Evolutionary conservation across 139 green algal species (phyloP), one percentile per base, ranked within the genome.

Genomic region (Ulvella scutata): DNA sequence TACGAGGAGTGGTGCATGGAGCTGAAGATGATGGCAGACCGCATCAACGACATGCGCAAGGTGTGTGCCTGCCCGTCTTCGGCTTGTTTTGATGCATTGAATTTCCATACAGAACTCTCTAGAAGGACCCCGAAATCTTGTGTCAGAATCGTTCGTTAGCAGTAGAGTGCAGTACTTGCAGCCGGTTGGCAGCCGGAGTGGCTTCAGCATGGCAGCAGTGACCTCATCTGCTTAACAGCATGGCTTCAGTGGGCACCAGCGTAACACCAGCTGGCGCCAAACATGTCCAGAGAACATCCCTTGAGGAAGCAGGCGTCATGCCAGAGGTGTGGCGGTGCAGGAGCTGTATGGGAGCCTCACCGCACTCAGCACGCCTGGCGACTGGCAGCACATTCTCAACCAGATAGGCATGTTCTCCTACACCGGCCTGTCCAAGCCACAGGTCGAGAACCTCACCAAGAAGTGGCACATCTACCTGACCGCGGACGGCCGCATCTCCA

Each of bases 331-430:
- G 31, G 10, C 7, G 6, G 51, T 67, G 51, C 51, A 67, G 51
- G 51, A 67, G 51, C 51, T 67, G 13, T 67, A 36, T 67, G 51
- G n/a, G 13, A 36, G 51, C 17, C 1, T 79, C 4, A 75, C 43
- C 23, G 20, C 4, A 7, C 35, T 34, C 4, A 36, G 38, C 20
- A n/a, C 37, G 28, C 43, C 51, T 37, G 62, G 75, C 7, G 73
- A 38, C 75, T 79, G 75, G 75, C 34, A 26, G 20, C 62, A 75
- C 75, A 79, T 79, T 40, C 28, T 74, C n/a, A 40, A 79, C 6
- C 75, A 79, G 75, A 79, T 79, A 9, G 75, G 75, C 26, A 79
- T 79, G 75, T 79, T 79, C 75, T 67, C 60, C 59, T 79, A 75
- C 75, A 79, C 75, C 9, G 75, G 75, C 33, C 61, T 79, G 36